Base-by-base conservation (phyloP, 2,329 filamentous ascomycete genomes). In the Sporothrix brunneoviolacea region DNA sequence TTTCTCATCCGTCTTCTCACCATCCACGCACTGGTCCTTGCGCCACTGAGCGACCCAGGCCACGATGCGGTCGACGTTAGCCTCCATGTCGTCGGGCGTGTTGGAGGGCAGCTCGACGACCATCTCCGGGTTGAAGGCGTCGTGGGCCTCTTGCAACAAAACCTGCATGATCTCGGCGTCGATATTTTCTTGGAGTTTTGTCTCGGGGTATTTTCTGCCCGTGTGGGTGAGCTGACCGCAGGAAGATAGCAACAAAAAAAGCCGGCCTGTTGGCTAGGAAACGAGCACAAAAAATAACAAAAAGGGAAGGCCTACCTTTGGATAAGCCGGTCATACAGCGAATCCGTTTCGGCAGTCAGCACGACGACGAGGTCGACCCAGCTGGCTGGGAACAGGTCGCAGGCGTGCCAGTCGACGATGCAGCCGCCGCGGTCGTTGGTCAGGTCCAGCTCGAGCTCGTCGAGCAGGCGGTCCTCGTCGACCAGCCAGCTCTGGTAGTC, bases 91-190 rank as follows among this genome's bases (percentile, higher is more conserved):
- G 46, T 91, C 85, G 3, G 82, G 76, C 48, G 78, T 79, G 64
- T 95, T 86, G 68, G 91, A 97, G 62, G 74, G 81, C 62, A 98
- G 70, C 68, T 95, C 90, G 22, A 97, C 86, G 33, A 98, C 85
- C 59, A 95, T 88, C 63, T 93, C 82, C 66, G 86, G 81, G 48
- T 88, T 86, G 62, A 91, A 98, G 10, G 86, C 81, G 56, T 95
- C 91, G 54, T 83, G 76, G 28, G 93, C 93, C 71, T 98, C 93
- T 59, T 95, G 85, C 18, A 95, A 73, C 50, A 98, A 72, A 22
- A 97, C 88, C 63, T 95, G 86, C 84, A 98, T 97, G 64, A 98
- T 97, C 71, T 98, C 93, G 27, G 88, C 86, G 67, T 98, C 93
- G 54, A 98, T 73, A 64, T 98, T 98, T 68, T 97, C 93, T 66